Conservation (phyloP, 495 filamentous ascomycete species). For the Xylaria scruposa region DNA sequence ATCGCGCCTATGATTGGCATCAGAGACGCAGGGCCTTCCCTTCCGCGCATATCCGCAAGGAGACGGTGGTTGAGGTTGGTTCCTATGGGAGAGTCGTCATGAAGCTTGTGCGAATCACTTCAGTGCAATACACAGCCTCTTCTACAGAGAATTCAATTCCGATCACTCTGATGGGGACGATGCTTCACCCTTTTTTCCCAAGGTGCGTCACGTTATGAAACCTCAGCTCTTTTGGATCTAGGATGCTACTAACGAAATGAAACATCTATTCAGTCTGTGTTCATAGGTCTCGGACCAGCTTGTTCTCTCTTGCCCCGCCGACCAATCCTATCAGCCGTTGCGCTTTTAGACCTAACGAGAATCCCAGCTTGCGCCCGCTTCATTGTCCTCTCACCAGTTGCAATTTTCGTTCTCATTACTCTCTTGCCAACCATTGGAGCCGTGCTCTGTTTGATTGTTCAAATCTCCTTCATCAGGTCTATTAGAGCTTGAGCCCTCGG, state of each 20-base stretch:
- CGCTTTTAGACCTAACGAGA: not conserved
- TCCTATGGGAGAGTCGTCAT: constrained; percentile 90
- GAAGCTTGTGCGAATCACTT: constrained; percentile 94
- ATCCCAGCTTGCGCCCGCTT: not conserved
- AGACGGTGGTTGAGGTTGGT: constrained; percentile 45
- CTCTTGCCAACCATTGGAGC: not conserved
- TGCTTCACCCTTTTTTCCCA: constrained; percentile 52
- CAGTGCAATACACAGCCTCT: constrained; percentile 99
- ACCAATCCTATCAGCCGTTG: not conserved
- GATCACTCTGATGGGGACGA: constrained; percentile 51
- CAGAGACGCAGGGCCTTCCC: constrained; percentile 87
- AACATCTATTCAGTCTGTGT: not conserved
- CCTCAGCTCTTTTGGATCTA: constrained; percentile 15
- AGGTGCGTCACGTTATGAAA: constrained; percentile 61
- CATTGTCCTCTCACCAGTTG: not conserved
- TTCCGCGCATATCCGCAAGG: constrained; percentile 50
- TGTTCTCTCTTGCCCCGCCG: not conserved
- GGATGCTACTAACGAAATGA: constrained; percentile 51
- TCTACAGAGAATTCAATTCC: constrained; percentile 96
- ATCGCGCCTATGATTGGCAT: constrained; percentile 94
- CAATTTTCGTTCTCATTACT: constrained; percentile 6
- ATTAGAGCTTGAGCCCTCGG: not conserved
- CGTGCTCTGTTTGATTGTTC: not conserved
- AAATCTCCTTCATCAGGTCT: not conserved
- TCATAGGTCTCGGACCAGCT: not conserved